Base-by-base conservation (phyloP, 305 asterid genomes). In the Plantago coronopus region DNA sequence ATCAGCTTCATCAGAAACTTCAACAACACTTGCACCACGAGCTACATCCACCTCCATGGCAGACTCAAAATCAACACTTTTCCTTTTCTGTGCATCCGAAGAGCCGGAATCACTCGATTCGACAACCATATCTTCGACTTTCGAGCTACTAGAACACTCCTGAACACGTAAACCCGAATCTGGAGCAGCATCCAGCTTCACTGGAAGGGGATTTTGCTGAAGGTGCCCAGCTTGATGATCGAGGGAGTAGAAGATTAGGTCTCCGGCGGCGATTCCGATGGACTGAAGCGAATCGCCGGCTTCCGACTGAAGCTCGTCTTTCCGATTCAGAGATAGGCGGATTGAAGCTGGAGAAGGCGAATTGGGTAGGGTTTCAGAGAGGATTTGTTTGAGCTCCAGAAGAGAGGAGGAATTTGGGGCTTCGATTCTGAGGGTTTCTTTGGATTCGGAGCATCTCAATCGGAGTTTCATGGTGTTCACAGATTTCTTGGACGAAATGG, bases 241-340 rank as follows among this genome's bases (percentile, higher is more conserved):
- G 14, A 74, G 18, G 21, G 81, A 72, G 76, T 71, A 87, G 71
- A 48, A 93, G 38, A 93, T 73, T 0, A 89, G 88, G 57, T 89
- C 96, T 18, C 96, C 96, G 1, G 86, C 29, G 31, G 95, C 64
- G 48, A 93, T 80, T 5, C 96, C 97, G 47, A 87, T 71, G 8
- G 78, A 75, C 10, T 79, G 85, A 53, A 93, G 88, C 43, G 72
- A 74, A 10, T 65, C 74, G 20, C 76, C 81, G 53, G 72, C 81
- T 21, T 75, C 73, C 59, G 81, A 70, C 47, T 37, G 78, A 57
- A 93, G 83, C 31, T 89, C 87, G 46, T 85, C 94, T 42, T 68
- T 77, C 53, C 82, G 80, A 71, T 91, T 91, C 17, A 84, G 94
- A 21, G 99, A 89, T 1, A 93, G 79, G 62, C 81, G 83, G 43